A percentile compares a stretch with the other conserved stretches of the same genome.
Evolutionary conservation across 192 early-diverging fungal genomes (phyloP).

Genomic region (Bifiguratus adelaidae): DNA sequence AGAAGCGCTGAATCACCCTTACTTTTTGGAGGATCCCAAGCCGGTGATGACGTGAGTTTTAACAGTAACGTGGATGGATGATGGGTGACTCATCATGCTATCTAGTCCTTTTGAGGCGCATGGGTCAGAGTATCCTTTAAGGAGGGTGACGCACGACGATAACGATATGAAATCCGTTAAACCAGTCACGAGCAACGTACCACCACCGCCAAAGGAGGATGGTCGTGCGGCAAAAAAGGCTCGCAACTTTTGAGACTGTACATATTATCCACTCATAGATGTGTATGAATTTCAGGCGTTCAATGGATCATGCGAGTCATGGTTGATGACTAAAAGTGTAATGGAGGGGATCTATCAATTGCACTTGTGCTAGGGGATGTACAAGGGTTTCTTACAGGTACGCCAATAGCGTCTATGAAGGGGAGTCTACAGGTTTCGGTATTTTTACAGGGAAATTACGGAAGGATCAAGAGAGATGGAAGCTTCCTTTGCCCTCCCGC

Average conservation of each 20-base stretch:
- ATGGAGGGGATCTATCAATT: no score
- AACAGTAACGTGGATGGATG: neutral
- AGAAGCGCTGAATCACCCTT: slow-evolving; percentile 71
- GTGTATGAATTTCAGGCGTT: no score
- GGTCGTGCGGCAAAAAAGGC: slow-evolving; percentile 14
- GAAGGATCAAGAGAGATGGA: slow-evolving; percentile 56
- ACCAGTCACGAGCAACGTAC: neutral
- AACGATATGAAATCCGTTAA: slow-evolving; percentile 38
- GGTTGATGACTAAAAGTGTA: no score
- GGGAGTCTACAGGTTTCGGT: no score
- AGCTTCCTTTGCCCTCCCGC: slow-evolving; percentile 76
- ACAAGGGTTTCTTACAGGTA: no score
- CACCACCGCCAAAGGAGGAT: slow-evolving; percentile 12
- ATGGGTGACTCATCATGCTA: neutral
- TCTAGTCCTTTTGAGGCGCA: slow-evolving; percentile 33
- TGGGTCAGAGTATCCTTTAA: slow-evolving; percentile 32
- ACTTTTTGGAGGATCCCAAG: slow-evolving; percentile 66
- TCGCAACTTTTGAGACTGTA: slow-evolving; percentile 9
- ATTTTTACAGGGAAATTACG: no score
- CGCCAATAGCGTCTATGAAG: no score
- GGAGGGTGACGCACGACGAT: slow-evolving; percentile 42
- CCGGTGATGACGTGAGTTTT: slow-evolving; percentile 39
- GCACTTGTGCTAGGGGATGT: no score
- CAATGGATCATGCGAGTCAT: no score
- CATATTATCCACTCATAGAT: no score